Evolutionary conservation across 2,329 filamentous ascomycete species (phyloP).

Genomic region (Helotiales sp.): DNA sequence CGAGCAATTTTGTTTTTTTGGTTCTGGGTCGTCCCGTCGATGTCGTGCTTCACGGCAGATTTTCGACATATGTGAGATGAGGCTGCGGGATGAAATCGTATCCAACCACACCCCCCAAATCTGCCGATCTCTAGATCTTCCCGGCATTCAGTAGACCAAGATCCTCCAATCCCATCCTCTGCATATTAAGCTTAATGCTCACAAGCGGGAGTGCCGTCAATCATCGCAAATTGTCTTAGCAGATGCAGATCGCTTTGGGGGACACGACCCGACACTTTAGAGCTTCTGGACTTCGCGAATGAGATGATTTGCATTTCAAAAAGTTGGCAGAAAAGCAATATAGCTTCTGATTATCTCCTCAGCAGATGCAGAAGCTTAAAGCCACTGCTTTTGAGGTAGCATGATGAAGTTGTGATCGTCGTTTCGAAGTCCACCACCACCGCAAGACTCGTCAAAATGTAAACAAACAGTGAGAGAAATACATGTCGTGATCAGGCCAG

Average conservation of each 20-base stretch:
- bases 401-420: not conserved
- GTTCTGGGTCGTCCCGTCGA: not conserved
- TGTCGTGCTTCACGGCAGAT: not conserved
- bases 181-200: not conserved
- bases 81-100: not conserved
- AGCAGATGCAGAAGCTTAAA: not conserved
- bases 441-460: not conserved
- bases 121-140: not conserved
- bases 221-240: not conserved
- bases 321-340: slow-evolving; percentile 4
- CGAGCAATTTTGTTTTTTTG: not conserved
- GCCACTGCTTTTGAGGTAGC: not conserved
- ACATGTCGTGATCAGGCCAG: not conserved
- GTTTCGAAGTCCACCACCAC: too few species aligned
- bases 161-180: not conserved
- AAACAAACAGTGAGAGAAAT: not conserved
- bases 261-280: not conserved
- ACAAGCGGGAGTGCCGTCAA: not conserved
- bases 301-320: not conserved
- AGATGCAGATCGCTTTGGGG: not conserved
- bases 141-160: not conserved
- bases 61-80: not conserved
- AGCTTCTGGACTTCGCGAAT: not conserved
- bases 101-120: not conserved
- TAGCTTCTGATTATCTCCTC: not conserved